Conservation (phyloP, 306 rosid species). For the Pterocarpus macrocarpus region DNA sequence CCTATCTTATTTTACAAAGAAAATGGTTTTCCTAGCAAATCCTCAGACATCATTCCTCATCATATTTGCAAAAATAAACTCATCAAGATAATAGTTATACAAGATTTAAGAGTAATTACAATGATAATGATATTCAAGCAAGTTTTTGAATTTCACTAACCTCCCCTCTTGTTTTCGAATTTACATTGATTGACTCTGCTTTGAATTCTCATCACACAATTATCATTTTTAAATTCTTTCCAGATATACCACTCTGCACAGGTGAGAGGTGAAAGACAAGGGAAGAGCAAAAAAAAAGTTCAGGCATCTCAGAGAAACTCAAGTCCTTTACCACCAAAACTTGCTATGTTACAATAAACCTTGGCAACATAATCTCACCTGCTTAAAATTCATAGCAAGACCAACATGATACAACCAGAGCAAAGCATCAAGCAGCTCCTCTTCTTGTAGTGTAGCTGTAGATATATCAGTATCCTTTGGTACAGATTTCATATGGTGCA, state of each 20-base stretch:
- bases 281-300: neutral
- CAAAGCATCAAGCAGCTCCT: conserved; percentile 86
- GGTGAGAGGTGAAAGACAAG: conserved; percentile 18
- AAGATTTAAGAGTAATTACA: neutral
- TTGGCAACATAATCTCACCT: conserved; percentile 53
- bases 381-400: conserved; percentile 90
- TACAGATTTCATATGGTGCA: conserved; percentile 68
- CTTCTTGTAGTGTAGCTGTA: conserved; percentile 79
- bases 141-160: neutral
- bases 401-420: conserved; percentile 91
- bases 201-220: no score
- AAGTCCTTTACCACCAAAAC: neutral
- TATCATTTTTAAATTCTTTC: no score
- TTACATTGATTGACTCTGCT: neutral
- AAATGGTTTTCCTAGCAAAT: neutral
- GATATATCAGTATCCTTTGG: conserved; percentile 75
- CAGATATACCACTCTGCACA: conserved; percentile 26
- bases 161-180: neutral
- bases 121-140: neutral
- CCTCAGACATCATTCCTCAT: neutral
- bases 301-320: neutral
- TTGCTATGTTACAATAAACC: no score
- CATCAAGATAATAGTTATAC: neutral
- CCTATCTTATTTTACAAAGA: neutral
- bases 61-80: neutral